Base-by-base conservation (phyloP, 495 filamentous ascomycete species). In the Parathielavia hyrcaniae region DNA sequence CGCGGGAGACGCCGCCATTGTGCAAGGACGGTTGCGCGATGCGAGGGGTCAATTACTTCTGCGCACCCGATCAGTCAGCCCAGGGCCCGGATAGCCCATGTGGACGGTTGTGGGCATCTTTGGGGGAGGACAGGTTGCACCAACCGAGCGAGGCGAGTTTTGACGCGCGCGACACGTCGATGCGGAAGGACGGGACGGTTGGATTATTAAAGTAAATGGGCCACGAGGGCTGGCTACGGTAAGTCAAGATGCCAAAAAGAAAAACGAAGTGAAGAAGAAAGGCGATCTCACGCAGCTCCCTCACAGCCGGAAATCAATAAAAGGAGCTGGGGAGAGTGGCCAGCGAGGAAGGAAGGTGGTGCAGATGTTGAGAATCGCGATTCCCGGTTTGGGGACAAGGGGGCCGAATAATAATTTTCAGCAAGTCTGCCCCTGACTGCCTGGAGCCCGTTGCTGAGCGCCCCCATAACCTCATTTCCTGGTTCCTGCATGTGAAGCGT, bases 1-100 rank as follows among this genome's bases (percentile, higher is more conserved):
- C 64, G 81, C 74, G 48, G 71, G 58, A 53, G 71, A 58, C 34
- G 73, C 62, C 60, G 72, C 71, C 75, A 78, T 78, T 58, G 57
- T 71, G 51, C 49, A 32, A 20, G n/a, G 36, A 55, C 22, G 36
- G 26, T 26, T 23, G 50, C 13, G 45, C 26, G 54, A 43, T 19
- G 11, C 26, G 51, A 32, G 47, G 36, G 43, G 64, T 57, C 55
- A 48, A 57, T 57, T 53, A 58, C 19, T 9, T 41, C 20, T 53
- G 39, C 17, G 30, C 20, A 16, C 30, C 2, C 41, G 22, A 38
- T 8, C 20, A 19, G 60, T 62, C 54, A 62, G 60, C 48, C 47
- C 53, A 36, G 26, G 6, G n/a, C n/a, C 8, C 39, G 39, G 34
- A 50, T 50, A 32, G 36, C 32, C 3, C 19, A 26, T 35, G 23